Percentiles rank a stretch among this genome's conserved stretches.
These are phyloP conservation scores for Hericium rajendrae DNA, from an alignment of 768 basidiomycete genomes.

Conservation along the genomic window DNA sequence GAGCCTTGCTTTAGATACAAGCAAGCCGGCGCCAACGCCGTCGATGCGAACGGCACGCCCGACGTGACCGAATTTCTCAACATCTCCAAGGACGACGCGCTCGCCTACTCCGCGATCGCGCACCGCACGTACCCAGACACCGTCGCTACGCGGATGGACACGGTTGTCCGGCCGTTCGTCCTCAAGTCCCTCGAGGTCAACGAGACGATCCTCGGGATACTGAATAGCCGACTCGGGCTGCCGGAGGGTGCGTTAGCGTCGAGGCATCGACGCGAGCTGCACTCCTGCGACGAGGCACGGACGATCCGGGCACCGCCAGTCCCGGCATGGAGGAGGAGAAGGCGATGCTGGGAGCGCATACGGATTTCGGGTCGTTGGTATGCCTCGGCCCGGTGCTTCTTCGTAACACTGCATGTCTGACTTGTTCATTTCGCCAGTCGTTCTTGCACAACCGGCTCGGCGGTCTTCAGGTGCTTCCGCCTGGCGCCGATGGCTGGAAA, in stretches of 20 bases:
- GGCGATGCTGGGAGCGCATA: slow-evolving; percentile 4
- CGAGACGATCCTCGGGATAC: slow-evolving; percentile 13
- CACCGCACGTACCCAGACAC: slow-evolving; percentile 22
- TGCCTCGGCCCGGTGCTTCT: background rate
- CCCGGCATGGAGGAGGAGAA: background rate
- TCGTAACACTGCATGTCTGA: background rate
- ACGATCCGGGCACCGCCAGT: slow-evolving; percentile 15
- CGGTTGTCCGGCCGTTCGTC: slow-evolving; percentile 15
- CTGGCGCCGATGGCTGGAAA: slow-evolving; percentile 53
- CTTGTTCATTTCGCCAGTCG: slow-evolving; percentile 12
- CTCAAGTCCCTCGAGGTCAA: slow-evolving; percentile 16
- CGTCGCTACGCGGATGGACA: slow-evolving; percentile 15
- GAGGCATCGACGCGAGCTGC: slow-evolving; percentile 20
- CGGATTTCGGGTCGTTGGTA: slow-evolving; percentile 26
- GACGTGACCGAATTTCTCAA: slow-evolving; percentile 25
- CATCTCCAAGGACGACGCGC: slow-evolving; percentile 25
- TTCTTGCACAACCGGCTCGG: slow-evolving; percentile 63
- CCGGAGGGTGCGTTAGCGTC: slow-evolving; percentile 17
- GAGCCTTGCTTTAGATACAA: slow-evolving; percentile 17
- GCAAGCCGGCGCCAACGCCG: slow-evolving; percentile 20
- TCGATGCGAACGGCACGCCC: slow-evolving; percentile 21
- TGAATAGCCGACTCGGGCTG: slow-evolving; percentile 15
- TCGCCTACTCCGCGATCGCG: slow-evolving; percentile 16
- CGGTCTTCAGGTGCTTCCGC: slow-evolving; percentile 59
- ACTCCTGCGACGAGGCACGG: slow-evolving; percentile 17